Conservation (phyloP, 192 early-diverging fungal species). For the Linnemannia zychae region DNA sequence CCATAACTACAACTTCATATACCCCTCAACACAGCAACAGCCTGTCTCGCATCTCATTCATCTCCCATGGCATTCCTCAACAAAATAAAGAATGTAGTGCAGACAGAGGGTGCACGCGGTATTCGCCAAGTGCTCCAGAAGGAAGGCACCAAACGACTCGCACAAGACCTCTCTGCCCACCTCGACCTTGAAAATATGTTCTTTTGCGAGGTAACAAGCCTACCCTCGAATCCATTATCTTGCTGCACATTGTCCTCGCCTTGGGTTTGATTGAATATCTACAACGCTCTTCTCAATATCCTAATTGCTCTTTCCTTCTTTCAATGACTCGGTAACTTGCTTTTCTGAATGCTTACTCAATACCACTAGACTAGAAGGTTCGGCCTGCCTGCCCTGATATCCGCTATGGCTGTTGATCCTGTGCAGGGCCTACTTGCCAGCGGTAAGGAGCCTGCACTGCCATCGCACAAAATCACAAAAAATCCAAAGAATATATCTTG, state of each 20-base stretch:
- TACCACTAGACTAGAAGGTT: conserved; percentile 37
- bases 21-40: not conserved
- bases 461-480: not conserved
- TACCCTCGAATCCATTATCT: not conserved
- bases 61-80: conserved; percentile 42
- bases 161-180: conserved; percentile 47
- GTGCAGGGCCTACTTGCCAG: conserved; percentile 67
- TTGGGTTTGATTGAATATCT: not conserved
- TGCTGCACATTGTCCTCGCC: not conserved
- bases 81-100: conserved; percentile 45
- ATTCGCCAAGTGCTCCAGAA: conserved; percentile 49
- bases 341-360: not conserved
- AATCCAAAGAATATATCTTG: too few species aligned
- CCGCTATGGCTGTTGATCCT: conserved; percentile 64
- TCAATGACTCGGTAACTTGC: not conserved
- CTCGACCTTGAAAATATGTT: conserved; percentile 27
- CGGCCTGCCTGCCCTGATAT: conserved; percentile 56
- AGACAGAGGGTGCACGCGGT: conserved; percentile 48
- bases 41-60: not conserved
- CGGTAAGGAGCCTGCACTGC: conserved; percentile 51
- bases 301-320: too few species aligned
- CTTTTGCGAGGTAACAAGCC: conserved; percentile 43
- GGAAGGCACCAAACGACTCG: conserved; percentile 49
- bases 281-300: not conserved
- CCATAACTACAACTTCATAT: not conserved